These are phyloP conservation scores for Ophidiomyces ophidiicola DNA, from an alignment of 2,329 filamentous ascomycete genomes.

Conservation along the genomic window DNA sequence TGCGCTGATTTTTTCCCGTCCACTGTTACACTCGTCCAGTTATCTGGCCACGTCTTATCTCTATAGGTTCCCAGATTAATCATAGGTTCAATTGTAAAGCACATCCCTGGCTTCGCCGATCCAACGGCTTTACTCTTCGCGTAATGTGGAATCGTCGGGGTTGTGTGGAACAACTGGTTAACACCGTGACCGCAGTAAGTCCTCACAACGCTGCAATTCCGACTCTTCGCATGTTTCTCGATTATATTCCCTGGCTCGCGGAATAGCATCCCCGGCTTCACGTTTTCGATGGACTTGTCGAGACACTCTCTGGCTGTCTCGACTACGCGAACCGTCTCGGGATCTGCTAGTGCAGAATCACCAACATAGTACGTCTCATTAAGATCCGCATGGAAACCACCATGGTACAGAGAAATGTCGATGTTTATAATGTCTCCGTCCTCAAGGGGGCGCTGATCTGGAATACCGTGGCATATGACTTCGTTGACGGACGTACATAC, in stretches of 20 bases:
- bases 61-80: constrained; percentile 81
- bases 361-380: constrained; percentile 99
- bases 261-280: constrained; percentile 88
- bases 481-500: constrained; percentile 95
- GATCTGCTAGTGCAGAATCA: constrained; percentile 68
- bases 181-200: constrained; percentile 95
- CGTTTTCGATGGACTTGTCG: constrained; percentile 77
- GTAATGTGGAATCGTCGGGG: constrained; percentile 92
- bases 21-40: constrained; percentile 91
- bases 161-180: constrained; percentile 83
- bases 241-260: constrained; percentile 89
- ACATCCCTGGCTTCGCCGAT: constrained; percentile 90
- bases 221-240: constrained; percentile 82
- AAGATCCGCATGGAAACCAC: constrained; percentile 87
- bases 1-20: constrained; percentile 87
- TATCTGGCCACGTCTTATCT: constrained; percentile 94
- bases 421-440: constrained; percentile 97
- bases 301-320: constrained; percentile 83
- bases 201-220: constrained; percentile 79
- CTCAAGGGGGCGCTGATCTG: constrained; percentile 71
- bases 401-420: constrained; percentile 87
- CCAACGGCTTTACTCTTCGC: constrained; percentile 97
- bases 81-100: constrained; percentile 98
- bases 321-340: constrained; percentile 78
- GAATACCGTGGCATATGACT: constrained; percentile 97